Base-by-base conservation (phyloP, 129 eudicot species). In the Flaveria sonorensis region DNA sequence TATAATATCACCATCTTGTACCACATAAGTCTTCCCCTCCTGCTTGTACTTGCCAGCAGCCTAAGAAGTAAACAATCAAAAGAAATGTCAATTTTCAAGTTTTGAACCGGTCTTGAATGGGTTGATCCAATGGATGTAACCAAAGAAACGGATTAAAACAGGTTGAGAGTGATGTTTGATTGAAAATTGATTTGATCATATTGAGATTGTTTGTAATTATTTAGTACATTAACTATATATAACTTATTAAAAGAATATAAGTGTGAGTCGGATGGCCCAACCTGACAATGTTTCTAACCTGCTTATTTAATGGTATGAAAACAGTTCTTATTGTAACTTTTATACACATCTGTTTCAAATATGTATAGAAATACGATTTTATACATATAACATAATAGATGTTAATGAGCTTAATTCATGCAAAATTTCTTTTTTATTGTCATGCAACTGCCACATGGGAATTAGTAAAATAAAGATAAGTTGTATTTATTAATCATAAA, bases 41-140 rank as follows among this genome's bases (percentile, higher is more conserved):
- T 95, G 99, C 77, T 82, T 77, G 75, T 95, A 95, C 92, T 95
- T 95, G 70, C 99, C 99, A 42, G 89, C 90, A 75, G 96, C 99
- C 99, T 95, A 84, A 52, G 18, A 73, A 13, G 6, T n/a, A 64
- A 75, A n/a, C 56, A 43, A 13, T 10, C 11, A 19, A n/a, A 3
- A 52, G 28, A 19, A 7, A 19, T 55, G 53, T 3, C 53, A 40
- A 52, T 8, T 63, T 32, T 32, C 39, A 32, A 6, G 7, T 32
- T 32, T 32, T 36, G 18, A 79, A 0, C 36, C 73, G 30, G 26
- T 6, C 15, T 20, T 13, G 21, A 7, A 57, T 19, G 30, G 30
- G 30, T 20, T 57, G 19, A 57, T 7, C 21, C 13, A 60, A 60
- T 12, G 10, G 16, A 11, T 10, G 55, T 11, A 61, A 10, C 36